phyloP scores from a whole-genome alignment of 306 rosid genomes.

The Purshia tridentata region DNA sequence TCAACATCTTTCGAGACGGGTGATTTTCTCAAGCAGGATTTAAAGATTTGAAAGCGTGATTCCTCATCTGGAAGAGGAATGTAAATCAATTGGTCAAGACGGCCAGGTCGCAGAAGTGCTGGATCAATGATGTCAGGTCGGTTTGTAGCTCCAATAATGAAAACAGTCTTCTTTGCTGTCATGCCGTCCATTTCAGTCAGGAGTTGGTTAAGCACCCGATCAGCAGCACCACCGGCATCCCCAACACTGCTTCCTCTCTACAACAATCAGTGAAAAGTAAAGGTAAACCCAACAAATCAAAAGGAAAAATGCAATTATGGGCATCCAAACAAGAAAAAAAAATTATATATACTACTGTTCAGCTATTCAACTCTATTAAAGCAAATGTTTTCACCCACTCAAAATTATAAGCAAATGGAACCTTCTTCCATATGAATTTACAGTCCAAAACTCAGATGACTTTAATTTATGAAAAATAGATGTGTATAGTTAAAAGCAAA shows the following conservation, averaged over 20 bases:
- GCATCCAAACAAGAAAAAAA: not conserved
- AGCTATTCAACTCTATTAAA: not conserved
- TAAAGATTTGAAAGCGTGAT: slow-evolving; percentile 50
- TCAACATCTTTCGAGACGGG: slow-evolving; percentile 55
- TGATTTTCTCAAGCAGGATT: slow-evolving; percentile 59
- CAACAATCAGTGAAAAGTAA: not conserved
- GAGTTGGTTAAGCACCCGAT: slow-evolving; percentile 56
- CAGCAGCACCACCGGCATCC: slow-evolving; percentile 60
- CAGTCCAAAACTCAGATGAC: not conserved
- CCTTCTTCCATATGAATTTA: not conserved
- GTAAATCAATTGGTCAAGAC: slow-evolving; percentile 57
- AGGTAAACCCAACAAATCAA: not conserved
- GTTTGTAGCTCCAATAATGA: slow-evolving; percentile 61
- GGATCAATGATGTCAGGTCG: slow-evolving; percentile 61
- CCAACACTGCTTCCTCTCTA: slow-evolving; percentile 55
- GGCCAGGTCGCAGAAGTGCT: slow-evolving; percentile 60
- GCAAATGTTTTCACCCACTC: not conserved
- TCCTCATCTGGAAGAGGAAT: slow-evolving; percentile 65
- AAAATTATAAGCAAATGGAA: not conserved
- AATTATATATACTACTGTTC: not conserved
- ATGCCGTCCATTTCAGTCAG: slow-evolving; percentile 63
- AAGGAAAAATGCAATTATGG: not conserved
- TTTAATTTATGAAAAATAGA: not conserved
- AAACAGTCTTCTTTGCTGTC: slow-evolving; percentile 53
- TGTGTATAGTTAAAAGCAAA: not conserved